Conservation (phyloP, 2,329 filamentous ascomycete species). For the Calonectria fujianensis region DNA sequence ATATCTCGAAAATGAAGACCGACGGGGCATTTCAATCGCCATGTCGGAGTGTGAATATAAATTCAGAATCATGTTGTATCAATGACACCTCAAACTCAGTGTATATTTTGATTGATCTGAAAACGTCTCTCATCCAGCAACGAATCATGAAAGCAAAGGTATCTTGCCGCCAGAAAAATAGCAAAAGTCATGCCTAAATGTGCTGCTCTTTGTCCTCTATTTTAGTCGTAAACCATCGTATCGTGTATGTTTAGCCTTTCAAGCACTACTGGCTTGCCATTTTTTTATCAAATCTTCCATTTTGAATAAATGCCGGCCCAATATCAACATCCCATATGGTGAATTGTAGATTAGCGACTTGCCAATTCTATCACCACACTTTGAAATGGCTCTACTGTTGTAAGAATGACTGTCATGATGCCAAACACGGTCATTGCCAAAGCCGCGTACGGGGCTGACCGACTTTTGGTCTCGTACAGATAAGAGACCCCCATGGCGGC, state of each 20-base stretch:
- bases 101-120: conserved; percentile 19
- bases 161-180: not conserved
- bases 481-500: conserved; percentile 77
- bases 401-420: conserved; percentile 73
- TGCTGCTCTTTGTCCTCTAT: not conserved
- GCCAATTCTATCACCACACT: conserved; percentile 61
- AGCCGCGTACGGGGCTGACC: conserved; percentile 73
- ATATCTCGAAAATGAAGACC: conserved; percentile 40
- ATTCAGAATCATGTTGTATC: conserved; percentile 24
- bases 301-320: not conserved
- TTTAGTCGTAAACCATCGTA: not conserved
- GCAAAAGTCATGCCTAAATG: not conserved
- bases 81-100: not conserved
- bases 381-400: conserved; percentile 68
- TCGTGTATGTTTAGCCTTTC: not conserved
- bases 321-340: conserved; percentile 10
- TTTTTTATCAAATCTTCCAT: not conserved
- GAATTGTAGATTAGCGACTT: conserved; percentile 45
- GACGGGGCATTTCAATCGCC: conserved; percentile 28
- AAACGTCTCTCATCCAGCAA: not conserved
- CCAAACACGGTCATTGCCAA: conserved; percentile 76
- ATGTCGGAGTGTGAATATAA: conserved; percentile 32
- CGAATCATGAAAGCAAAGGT: not conserved
- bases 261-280: not conserved
- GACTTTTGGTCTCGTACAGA: conserved; percentile 72